These are phyloP conservation scores for Pseudocercospora fuligena DNA, from an alignment of 2,329 filamentous ascomycete species.

Conservation along the genomic window DNA sequence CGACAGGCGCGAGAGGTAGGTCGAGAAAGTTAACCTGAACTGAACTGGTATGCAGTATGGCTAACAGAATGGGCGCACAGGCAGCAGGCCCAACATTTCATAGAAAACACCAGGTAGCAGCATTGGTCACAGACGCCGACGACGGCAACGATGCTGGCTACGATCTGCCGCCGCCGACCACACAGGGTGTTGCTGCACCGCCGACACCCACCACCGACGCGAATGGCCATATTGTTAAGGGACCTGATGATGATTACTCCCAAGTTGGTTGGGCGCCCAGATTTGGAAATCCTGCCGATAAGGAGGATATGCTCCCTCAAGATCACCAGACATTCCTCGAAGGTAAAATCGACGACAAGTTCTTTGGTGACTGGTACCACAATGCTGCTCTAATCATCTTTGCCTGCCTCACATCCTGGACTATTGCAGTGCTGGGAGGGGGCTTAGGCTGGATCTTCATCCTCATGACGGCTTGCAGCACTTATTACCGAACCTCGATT, in stretches of 20 bases:
- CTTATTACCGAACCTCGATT: slow-evolving; percentile 95
- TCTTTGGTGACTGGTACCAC: slow-evolving; percentile 98
- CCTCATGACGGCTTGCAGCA: slow-evolving; percentile 88
- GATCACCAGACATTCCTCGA: slow-evolving; percentile 92
- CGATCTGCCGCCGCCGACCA: slow-evolving; percentile 76
- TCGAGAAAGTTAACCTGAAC: not conserved
- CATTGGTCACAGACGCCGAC: slow-evolving; percentile 79
- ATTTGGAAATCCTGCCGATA: slow-evolving; percentile 71
- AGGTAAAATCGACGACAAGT: slow-evolving; percentile 80
- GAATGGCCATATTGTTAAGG: slow-evolving; percentile 60
- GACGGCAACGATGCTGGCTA: slow-evolving; percentile 71
- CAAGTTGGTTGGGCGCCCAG: slow-evolving; percentile 85
- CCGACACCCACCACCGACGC: slow-evolving; percentile 52
- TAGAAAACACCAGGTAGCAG: slow-evolving; percentile 66
- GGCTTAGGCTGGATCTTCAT: slow-evolving; percentile 92
- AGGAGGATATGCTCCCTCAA: slow-evolving; percentile 59
- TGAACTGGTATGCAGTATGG: not conserved
- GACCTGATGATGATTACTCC: slow-evolving; percentile 53
- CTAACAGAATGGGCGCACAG: slow-evolving; percentile 30
- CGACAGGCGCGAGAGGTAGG: slow-evolving; percentile 74
- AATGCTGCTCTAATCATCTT: slow-evolving; percentile 95
- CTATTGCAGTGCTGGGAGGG: slow-evolving; percentile 85
- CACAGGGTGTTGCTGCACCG: slow-evolving; percentile 66
- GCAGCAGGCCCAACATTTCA: slow-evolving; percentile 32
- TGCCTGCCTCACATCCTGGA: slow-evolving; percentile 87